Evolutionary conservation across 371 early-diverging fungal genomes (phyloP).

Genomic region (Syncephalastrum monosporum): DNA sequence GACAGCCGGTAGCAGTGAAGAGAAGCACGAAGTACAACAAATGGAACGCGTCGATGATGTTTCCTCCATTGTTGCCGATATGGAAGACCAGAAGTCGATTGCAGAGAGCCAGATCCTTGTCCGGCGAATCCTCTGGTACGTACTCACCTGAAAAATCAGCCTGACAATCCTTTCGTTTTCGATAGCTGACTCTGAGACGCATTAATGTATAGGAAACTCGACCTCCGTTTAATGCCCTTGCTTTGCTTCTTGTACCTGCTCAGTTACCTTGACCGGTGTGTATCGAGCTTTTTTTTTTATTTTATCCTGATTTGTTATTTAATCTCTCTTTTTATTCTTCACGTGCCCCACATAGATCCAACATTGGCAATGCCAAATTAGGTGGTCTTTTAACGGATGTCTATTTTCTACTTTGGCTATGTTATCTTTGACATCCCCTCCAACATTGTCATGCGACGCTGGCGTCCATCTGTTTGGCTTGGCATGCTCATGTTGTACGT

Average conservation of each 20-base stretch:
- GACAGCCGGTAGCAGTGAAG: no score
- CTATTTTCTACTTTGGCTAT: slow-evolving; percentile 24
- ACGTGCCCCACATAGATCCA: slow-evolving; percentile 22
- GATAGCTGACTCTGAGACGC: no score
- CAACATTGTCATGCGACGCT: slow-evolving; percentile 33
- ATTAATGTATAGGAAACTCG: slow-evolving; percentile 26
- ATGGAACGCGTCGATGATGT: no score
- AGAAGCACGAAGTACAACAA: no score
- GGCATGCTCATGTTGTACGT: slow-evolving; percentile 28
- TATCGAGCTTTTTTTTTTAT: background rate
- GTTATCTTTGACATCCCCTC: slow-evolving; percentile 44
- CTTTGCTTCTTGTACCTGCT: slow-evolving; percentile 36
- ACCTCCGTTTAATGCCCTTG: slow-evolving; percentile 27
- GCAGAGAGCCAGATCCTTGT: no score
- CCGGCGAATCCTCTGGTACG: no score
- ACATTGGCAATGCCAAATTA: slow-evolving; percentile 46
- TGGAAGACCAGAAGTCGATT: no score
- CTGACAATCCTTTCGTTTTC: no score
- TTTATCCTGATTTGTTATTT: background rate
- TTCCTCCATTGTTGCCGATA: no score
- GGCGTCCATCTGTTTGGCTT: slow-evolving; percentile 20
- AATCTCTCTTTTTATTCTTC: background rate
- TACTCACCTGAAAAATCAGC: no score
- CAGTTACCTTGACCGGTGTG: slow-evolving; percentile 38
- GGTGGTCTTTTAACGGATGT: slow-evolving; percentile 34